phyloP scores from a whole-genome alignment of 2,329 filamentous ascomycete genomes.

The Magnaporthiopsis poae region DNA sequence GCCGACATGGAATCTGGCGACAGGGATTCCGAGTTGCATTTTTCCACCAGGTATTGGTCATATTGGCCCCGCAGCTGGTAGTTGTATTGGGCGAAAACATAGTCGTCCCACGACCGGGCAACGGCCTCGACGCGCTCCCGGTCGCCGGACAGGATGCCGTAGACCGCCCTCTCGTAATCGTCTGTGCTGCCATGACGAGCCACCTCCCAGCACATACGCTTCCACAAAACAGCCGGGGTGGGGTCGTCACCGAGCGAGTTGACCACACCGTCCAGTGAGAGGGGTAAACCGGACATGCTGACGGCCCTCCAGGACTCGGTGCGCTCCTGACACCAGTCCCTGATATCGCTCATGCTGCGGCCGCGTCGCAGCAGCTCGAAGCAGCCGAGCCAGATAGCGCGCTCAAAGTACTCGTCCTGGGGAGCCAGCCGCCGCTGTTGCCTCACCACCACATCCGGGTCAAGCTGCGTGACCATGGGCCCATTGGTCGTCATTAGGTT shows the following conservation, averaged over 20 bases:
- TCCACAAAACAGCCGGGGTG: constrained; percentile 54
- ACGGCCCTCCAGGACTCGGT: constrained; percentile 85
- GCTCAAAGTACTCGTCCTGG: constrained; percentile 80
- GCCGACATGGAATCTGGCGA: neutral
- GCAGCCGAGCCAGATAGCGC: constrained; percentile 84
- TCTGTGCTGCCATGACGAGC: constrained; percentile 61
- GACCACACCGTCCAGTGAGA: constrained; percentile 36
- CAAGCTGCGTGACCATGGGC: constrained; percentile 72
- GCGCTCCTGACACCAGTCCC: constrained; percentile 75
- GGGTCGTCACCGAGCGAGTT: constrained; percentile 28
- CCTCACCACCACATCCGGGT: constrained; percentile 79
- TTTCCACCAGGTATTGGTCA: constrained; percentile 16
- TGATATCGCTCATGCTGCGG: constrained; percentile 61
- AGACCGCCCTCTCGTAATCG: constrained; percentile 79
- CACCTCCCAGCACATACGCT: constrained; percentile 63
- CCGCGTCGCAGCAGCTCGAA: constrained; percentile 86
- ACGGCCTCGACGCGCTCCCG: constrained; percentile 60
- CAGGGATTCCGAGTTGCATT: constrained; percentile 12
- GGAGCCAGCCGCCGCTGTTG: constrained; percentile 66
- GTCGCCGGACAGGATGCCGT: constrained; percentile 81
- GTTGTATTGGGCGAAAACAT: constrained; percentile 17
- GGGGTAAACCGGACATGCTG: constrained; percentile 64
- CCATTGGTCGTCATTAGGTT: constrained; percentile 51
- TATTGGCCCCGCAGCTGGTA: constrained; percentile 17
- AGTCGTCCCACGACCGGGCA: constrained; percentile 38